Conservation (phyloP, 306 rosid genomes). For the Sechiopsis laciniata region DNA sequence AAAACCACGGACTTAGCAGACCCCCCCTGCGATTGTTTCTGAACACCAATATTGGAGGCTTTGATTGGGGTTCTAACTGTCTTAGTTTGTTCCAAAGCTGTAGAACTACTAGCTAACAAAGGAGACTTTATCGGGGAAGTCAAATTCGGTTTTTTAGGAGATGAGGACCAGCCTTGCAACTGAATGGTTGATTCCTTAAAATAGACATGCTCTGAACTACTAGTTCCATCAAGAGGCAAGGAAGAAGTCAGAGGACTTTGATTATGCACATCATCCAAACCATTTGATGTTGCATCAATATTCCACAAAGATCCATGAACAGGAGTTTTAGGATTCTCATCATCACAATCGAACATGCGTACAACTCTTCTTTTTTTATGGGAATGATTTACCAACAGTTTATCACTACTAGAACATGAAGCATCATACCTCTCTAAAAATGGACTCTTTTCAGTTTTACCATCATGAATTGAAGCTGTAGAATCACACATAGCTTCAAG, state of each 20-base stretch:
- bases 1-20: constrained; percentile 35
- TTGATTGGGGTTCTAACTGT: constrained; percentile 42
- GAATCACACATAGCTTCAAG: constrained; percentile 50
- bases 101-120: no score
- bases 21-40: constrained; percentile 44
- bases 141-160: no score
- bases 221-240: no score
- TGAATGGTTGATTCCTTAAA: no score
- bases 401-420: constrained; percentile 30
- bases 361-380: constrained; percentile 77
- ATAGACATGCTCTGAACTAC: no score
- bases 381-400: constrained; percentile 29
- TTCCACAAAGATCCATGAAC: constrained; percentile 65
- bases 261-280: constrained; percentile 25
- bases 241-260: no score
- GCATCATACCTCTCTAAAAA: constrained; percentile 35
- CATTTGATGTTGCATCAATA: constrained; percentile 39
- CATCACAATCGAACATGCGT: constrained; percentile 65
- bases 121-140: no score
- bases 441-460: constrained; percentile 37
- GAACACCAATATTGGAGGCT: constrained; percentile 39
- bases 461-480: constrained; percentile 37
- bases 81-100: no score
- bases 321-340: constrained; percentile 77
- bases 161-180: no score